Evolutionary conservation across 2,329 filamentous ascomycete species (phyloP), one percentile per base, ranked within the genome.

Genomic region (Ophidiomyces ophidiicola): DNA sequence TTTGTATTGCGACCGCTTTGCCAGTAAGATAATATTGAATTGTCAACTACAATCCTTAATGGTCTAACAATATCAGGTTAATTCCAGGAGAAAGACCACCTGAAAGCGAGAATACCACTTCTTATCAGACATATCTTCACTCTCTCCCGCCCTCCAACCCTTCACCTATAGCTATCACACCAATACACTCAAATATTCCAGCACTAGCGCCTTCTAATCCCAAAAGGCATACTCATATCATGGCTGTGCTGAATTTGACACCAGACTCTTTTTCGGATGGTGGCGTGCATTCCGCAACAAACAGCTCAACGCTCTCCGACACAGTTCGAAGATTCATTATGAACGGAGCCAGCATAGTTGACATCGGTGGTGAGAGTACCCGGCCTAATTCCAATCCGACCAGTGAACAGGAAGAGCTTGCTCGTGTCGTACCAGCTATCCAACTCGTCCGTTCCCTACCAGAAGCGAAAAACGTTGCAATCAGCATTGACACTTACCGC

Each of bases 201-300:
- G 66, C 75, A 1, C 61, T 90, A 26, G 72, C 74, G 36, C 69
- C 82, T 12, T 62, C 69, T 5, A 66, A 69, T 44, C 58, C 64
- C 0, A 55, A 53, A 32, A 72, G 78, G 33, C 68, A 65, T 38
- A 94, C 88, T 0, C 75, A 76, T 32, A 63, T 94, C 49, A 98
- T 98, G 90, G 83, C 82, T 39, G 93, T 98, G 47, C 69, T 96
- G 32, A 98, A 98, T 60, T 66, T 93, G 37, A 96, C 90, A 0
- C 88, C 88, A 0, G 88, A 98, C 62, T 96, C 88, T 6, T 98
- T 98, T 66, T 96, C 88, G 1, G 87, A 96, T 55, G 88, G 86
- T 38, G 86, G 86, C 6, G 53, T 67, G 6, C 73, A 86, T 57
- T 61, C 64, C 30, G 53, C 66, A 17, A 53, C 61, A 8, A 67